phyloP scores from a whole-genome alignment of 805 yeast genomes.

The Hanseniaspora hatyaiensis region DNA sequence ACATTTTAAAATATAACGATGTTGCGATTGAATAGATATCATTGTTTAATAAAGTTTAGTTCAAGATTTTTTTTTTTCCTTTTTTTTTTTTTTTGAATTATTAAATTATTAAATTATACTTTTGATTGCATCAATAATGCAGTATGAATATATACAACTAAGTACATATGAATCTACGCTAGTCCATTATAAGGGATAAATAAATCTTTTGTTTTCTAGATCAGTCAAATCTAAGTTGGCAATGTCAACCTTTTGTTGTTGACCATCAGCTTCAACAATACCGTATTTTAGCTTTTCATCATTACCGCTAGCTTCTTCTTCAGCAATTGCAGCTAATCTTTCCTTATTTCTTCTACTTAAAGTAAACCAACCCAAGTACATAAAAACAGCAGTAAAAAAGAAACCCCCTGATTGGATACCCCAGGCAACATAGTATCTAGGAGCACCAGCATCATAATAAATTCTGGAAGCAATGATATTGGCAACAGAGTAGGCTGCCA shows the following conservation, averaged over 20 bases:
- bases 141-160: too few relatives aligned
- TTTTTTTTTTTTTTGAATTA: too few relatives aligned
- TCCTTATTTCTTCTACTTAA: constrained; percentile 31
- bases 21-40: neutral
- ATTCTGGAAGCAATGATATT: constrained; percentile 41
- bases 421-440: constrained; percentile 38
- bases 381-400: constrained; percentile 25
- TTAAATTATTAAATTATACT: constrained; percentile 23
- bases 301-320: neutral
- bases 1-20: neutral
- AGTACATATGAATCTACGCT: too few relatives aligned
- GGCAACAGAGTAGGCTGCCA: constrained; percentile 33
- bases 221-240: constrained; percentile 43
- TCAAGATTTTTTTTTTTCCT: too few relatives aligned
- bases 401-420: constrained; percentile 38
- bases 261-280: constrained; percentile 21
- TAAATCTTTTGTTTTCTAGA: constrained; percentile 38
- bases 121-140: too few relatives aligned
- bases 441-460: constrained; percentile 34
- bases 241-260: constrained; percentile 28
- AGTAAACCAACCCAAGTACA: constrained; percentile 32
- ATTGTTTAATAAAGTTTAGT: too few relatives aligned
- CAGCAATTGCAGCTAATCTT: constrained; percentile 22
- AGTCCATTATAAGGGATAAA: constrained; percentile 32
- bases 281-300: neutral